Evolutionary conservation across 768 basidiomycete species (phyloP).

Genomic region (Termitomyces sp.): DNA sequence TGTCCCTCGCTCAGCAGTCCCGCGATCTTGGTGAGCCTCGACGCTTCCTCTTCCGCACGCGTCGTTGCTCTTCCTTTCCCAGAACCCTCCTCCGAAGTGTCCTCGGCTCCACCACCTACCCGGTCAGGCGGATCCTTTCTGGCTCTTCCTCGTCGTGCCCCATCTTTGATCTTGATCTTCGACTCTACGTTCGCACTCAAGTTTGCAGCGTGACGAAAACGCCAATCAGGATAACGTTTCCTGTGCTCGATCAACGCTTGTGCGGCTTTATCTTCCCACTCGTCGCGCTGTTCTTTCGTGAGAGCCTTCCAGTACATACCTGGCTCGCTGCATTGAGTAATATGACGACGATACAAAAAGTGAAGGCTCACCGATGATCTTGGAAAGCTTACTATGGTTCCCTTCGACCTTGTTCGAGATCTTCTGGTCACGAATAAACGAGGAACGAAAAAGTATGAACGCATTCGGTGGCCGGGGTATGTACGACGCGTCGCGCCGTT

Average conservation of each 20-base stretch:
- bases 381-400: conserved; percentile 73
- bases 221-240: conserved; percentile 73
- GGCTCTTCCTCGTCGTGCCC: conserved; percentile 6
- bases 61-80: conserved; percentile 26
- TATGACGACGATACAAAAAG: neutral
- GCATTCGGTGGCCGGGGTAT: conserved; percentile 84
- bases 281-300: conserved; percentile 56
- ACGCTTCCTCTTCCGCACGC: conserved; percentile 28
- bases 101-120: conserved; percentile 24
- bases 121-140: conserved; percentile 15
- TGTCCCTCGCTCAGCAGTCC: conserved; percentile 63
- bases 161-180: conserved; percentile 25
- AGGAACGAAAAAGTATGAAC: conserved; percentile 80
- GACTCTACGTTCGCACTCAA: conserved; percentile 25
- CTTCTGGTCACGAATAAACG: conserved; percentile 69
- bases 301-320: conserved; percentile 76
- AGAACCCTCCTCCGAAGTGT: neutral
- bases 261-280: conserved; percentile 74
- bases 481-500: conserved; percentile 64
- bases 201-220: conserved; percentile 63
- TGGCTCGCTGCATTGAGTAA: conserved; percentile 17
- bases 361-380: conserved; percentile 62
- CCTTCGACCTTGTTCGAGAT: conserved; percentile 76
- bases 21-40: conserved; percentile 63
- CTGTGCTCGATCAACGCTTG: conserved; percentile 70